Percentiles rank a stretch among this genome's conserved stretches.
phyloP scores from a whole-genome alignment of 257 asterid species.

The Plectranthus barbatus region DNA sequence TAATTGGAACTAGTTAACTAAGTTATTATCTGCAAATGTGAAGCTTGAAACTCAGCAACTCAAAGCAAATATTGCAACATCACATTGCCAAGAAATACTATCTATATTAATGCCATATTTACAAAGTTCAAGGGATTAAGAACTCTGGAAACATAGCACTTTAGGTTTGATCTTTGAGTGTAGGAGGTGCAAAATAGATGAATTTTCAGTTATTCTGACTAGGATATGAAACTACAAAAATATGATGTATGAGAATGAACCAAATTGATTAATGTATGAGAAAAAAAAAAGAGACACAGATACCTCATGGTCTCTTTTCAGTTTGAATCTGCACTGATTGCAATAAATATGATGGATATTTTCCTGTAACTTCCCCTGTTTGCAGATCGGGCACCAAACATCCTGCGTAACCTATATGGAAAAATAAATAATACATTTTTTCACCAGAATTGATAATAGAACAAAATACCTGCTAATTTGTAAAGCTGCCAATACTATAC shows the following conservation, averaged over 20 bases:
- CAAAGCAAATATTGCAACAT: background rate
- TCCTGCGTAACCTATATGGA: constrained; percentile 40
- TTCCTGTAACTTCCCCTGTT: constrained; percentile 64
- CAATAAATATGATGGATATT: constrained; percentile 45
- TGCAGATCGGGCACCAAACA: constrained; percentile 95
- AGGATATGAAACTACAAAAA: background rate
- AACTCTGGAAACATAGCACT: background rate
- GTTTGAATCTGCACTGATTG: constrained; percentile 51
- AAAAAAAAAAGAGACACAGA: constrained; percentile 15
- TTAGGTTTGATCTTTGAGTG: background rate
- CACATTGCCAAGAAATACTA: background rate
- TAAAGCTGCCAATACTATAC: background rate
- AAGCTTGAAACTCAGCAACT: background rate
- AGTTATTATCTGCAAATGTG: background rate
- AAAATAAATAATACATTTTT: constrained; percentile 9
- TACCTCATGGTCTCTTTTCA: constrained; percentile 69
- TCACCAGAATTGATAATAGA: background rate
- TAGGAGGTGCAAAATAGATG: background rate
- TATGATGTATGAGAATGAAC: too few species aligned
- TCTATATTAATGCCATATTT: background rate
- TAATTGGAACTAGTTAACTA: background rate
- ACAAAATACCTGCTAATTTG: background rate
- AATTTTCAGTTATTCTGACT: background rate
- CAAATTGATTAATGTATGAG: background rate
- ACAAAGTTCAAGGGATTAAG: background rate